A percentile compares a stretch with the other conserved stretches of the same genome.
Conservation (phyloP, 208 protist species). For the Herpetomonas tarakana region DNA sequence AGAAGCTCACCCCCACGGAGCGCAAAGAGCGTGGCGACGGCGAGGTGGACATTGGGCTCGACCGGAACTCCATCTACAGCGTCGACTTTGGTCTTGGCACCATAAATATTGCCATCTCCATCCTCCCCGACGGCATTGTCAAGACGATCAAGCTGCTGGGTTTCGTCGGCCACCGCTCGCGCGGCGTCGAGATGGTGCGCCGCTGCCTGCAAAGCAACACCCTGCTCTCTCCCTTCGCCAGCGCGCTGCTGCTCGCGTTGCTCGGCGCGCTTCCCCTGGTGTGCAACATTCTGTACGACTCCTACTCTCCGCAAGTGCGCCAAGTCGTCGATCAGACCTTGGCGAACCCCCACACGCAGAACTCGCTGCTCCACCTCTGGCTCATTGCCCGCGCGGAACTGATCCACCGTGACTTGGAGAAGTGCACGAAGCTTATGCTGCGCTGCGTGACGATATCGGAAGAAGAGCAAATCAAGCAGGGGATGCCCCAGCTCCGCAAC, state of each 20-base stretch:
- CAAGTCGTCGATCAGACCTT: slow-evolving; percentile 22
- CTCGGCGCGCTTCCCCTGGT: slow-evolving; percentile 36
- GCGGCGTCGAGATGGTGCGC: slow-evolving; percentile 30
- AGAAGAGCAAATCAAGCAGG: slow-evolving; percentile 31
- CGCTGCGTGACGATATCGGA: slow-evolving; percentile 29
- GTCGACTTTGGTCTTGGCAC: slow-evolving; percentile 45
- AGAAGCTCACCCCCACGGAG: slow-evolving; percentile 9
- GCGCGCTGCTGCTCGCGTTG: slow-evolving; percentile 36
- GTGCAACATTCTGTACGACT: slow-evolving; percentile 24
- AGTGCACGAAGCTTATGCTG: slow-evolving; percentile 25
- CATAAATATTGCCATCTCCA: slow-evolving; percentile 42
- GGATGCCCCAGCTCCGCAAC: slow-evolving; percentile 55
- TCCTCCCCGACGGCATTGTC: slow-evolving; percentile 31
- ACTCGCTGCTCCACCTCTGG: slow-evolving; percentile 64
- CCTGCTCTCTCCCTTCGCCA: slow-evolving; percentile 54
- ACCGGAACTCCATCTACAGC: slow-evolving; percentile 54
- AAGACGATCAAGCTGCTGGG: slow-evolving; percentile 48
- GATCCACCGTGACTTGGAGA: slow-evolving; percentile 29
- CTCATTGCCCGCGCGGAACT: slow-evolving; percentile 42
- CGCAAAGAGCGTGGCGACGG: not conserved
- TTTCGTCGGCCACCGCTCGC: slow-evolving; percentile 36
- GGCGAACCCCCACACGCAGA: slow-evolving; percentile 13
- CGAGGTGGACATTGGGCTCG: slow-evolving; percentile 17
- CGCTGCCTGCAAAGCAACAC: slow-evolving; percentile 53
- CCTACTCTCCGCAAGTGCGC: slow-evolving; percentile 24